phyloP scores from a whole-genome alignment of 1,139 yeast species.

The Eremothecium coryli region DNA sequence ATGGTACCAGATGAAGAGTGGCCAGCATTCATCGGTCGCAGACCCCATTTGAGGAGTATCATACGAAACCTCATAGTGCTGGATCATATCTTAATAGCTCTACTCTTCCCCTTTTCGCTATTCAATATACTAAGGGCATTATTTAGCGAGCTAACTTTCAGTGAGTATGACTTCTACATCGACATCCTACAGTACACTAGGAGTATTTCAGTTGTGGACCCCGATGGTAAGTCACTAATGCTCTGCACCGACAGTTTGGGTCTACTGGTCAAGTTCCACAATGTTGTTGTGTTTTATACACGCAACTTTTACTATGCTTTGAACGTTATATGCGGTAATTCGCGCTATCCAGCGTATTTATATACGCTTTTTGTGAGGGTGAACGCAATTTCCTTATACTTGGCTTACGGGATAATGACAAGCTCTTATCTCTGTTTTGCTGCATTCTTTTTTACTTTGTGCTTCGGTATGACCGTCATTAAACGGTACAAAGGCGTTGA shows the following conservation, averaged over 20 bases:
- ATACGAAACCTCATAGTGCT: constrained; percentile 22
- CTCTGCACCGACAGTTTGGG: constrained; percentile 17
- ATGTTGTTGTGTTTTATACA: constrained; percentile 21
- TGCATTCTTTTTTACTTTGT: constrained; percentile 24
- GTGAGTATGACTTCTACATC: constrained; percentile 22
- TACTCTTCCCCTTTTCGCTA: constrained; percentile 27
- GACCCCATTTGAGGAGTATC: constrained; percentile 20
- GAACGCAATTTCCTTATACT: constrained; percentile 13
- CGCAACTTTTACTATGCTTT: constrained; percentile 14
- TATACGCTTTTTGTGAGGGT: constrained; percentile 9
- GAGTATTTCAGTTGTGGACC: constrained; percentile 15
- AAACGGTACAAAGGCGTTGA: constrained; percentile 24
- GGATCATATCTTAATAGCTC: constrained; percentile 23
- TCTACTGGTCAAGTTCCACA: constrained; percentile 27
- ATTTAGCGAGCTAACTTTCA: constrained; percentile 24
- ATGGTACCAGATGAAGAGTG: constrained; percentile 4
- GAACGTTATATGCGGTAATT: constrained; percentile 7
- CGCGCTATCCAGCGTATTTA: constrained; percentile 7
- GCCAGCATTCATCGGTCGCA: constrained; percentile 18
- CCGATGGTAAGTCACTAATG: constrained; percentile 13
- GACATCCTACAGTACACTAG: constrained; percentile 20
- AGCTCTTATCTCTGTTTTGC: constrained; percentile 23
- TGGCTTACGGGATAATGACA: constrained; percentile 24
- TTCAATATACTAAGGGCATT: constrained; percentile 25
- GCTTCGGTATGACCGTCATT: constrained; percentile 21